Percentiles rank a stretch among this genome's conserved stretches.
Conservation (phyloP, 2,329 filamentous ascomycete species). For the Pseudogymnoascus pannorum region DNA sequence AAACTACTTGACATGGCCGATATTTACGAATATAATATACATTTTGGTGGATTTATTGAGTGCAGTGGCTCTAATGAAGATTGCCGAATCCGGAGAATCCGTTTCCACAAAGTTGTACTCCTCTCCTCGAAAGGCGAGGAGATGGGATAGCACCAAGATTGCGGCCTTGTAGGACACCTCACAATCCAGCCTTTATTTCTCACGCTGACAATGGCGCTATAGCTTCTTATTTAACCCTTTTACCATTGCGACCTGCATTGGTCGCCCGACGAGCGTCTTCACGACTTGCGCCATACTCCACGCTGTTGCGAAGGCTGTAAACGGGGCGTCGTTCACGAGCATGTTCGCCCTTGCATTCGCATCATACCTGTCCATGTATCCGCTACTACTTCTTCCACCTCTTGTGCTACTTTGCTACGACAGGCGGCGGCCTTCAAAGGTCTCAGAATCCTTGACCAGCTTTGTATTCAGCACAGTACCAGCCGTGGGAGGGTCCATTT, state of each 20-base stretch:
- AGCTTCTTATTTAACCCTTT: constrained; percentile 95
- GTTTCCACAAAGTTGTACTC: constrained; percentile 31
- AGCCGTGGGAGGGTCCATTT: constrained; percentile 48
- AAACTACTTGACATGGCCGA: constrained; percentile 52
- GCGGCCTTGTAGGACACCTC: constrained; percentile 62
- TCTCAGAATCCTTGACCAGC: constrained; percentile 30
- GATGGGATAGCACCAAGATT: constrained; percentile 38
- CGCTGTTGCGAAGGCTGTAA: constrained; percentile 72
- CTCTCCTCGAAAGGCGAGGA: constrained; percentile 7
- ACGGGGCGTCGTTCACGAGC: constrained; percentile 64
- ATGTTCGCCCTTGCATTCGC: constrained; percentile 83
- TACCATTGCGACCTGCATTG: constrained; percentile 83
- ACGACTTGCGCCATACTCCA: constrained; percentile 82
- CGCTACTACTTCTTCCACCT: constrained; percentile 76
- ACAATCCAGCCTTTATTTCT: not conserved
- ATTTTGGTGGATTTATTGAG: constrained; percentile 73
- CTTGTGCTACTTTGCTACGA: constrained; percentile 76
- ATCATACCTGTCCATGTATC: constrained; percentile 87
- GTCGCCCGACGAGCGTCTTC: constrained; percentile 80
- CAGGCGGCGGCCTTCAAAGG: constrained; percentile 30
- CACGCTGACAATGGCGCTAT: not conserved
- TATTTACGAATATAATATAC: constrained; percentile 74
- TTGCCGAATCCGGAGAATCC: constrained; percentile 76
- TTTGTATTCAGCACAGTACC: constrained; percentile 51
- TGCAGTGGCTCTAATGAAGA: constrained; percentile 68